phyloP scores from a whole-genome alignment of 768 basidiomycete species.

The Amanita rubescens region DNA sequence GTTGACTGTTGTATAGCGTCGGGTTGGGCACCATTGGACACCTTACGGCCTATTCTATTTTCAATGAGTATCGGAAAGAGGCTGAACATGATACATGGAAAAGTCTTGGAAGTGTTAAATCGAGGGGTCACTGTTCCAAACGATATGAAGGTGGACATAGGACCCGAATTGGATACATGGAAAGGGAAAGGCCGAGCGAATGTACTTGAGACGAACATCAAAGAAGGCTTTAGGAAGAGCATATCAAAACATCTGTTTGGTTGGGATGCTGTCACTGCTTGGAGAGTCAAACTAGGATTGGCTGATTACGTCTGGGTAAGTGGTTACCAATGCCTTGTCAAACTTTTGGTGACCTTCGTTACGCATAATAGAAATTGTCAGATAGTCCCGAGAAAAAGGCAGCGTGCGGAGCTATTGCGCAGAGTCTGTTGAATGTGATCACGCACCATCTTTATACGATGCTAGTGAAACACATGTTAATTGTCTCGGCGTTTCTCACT shows the following conservation, averaged over 20 bases:
- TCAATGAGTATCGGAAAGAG: slow-evolving; percentile 30
- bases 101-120: neutral
- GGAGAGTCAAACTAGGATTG: slow-evolving; percentile 50
- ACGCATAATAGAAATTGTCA: slow-evolving; percentile 37
- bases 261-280: slow-evolving; percentile 41
- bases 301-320: slow-evolving; percentile 45
- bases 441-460: slow-evolving; percentile 47
- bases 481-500: slow-evolving; percentile 35
- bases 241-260: slow-evolving; percentile 56
- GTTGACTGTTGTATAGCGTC: slow-evolving; percentile 18
- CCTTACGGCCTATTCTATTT: slow-evolving; percentile 46
- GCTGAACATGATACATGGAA: slow-evolving; percentile 11
- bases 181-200: neutral
- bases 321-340: neutral
- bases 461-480: slow-evolving; percentile 48
- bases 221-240: slow-evolving; percentile 40
- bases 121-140: neutral
- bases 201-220: slow-evolving; percentile 23
- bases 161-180: neutral
- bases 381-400: slow-evolving; percentile 31
- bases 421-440: slow-evolving; percentile 40
- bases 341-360: neutral
- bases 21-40: slow-evolving; percentile 40
- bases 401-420: slow-evolving; percentile 46
- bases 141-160: neutral